phyloP scores from a whole-genome alignment of 768 basidiomycete genomes.

The Trametes elegans region DNA sequence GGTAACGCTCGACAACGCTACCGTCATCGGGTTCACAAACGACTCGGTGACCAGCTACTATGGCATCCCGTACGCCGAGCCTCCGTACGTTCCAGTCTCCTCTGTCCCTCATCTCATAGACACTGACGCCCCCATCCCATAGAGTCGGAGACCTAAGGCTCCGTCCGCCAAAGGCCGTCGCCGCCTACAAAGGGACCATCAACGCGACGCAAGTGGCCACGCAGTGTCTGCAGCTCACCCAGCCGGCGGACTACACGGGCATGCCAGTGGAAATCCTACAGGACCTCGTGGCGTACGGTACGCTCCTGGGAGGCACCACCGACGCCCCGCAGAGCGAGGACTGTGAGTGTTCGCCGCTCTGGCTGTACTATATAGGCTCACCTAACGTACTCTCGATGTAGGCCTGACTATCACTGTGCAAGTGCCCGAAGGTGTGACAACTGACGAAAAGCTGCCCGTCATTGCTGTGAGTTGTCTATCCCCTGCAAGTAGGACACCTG shows the following conservation, averaged over 20 bases:
- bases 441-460: constrained; percentile 17
- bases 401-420: constrained; percentile 24
- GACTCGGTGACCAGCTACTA: constrained; percentile 20
- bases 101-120: not conserved
- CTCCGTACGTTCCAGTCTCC: constrained; percentile 29
- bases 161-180: not conserved
- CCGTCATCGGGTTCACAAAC: constrained; percentile 22
- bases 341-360: not conserved
- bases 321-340: constrained; percentile 12
- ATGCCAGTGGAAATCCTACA: not conserved
- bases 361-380: not conserved
- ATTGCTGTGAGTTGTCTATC: constrained; percentile 16
- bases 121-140: not conserved
- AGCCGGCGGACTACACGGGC: not conserved
- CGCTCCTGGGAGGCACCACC: too few relatives aligned
- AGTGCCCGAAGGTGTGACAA: not conserved
- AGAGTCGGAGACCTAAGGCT: constrained; percentile 10
- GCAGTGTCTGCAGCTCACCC: constrained; percentile 13
- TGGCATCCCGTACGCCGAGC: constrained; percentile 31
- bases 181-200: constrained; percentile 1
- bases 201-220: constrained; percentile 18
- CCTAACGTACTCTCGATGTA: not conserved
- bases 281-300: not conserved
- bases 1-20: constrained; percentile 25
- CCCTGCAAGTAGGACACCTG: too few relatives aligned